phyloP scores from a whole-genome alignment of 768 basidiomycete species.

The Dentipellis sp. region DNA sequence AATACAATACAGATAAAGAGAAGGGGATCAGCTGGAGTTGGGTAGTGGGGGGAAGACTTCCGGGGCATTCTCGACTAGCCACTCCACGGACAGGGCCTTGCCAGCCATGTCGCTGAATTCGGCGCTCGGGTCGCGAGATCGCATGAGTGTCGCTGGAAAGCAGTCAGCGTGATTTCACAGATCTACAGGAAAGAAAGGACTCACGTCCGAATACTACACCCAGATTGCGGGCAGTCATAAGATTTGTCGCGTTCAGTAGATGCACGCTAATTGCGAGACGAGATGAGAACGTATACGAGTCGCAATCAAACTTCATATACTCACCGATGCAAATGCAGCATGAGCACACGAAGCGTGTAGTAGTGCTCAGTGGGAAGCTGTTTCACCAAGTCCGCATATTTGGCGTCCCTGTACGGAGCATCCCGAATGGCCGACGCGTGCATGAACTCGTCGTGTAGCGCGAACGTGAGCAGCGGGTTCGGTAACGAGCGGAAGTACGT shows the following conservation, averaged over 20 bases:
- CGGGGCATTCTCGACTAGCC: constrained; percentile 86
- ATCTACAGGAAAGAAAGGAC: constrained; percentile 24
- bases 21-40: constrained; percentile 1
- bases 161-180: neutral
- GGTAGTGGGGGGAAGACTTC: constrained; percentile 30
- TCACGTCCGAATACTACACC: constrained; percentile 98
- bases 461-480: constrained; percentile 82
- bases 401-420: constrained; percentile 41
- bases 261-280: constrained; percentile 36
- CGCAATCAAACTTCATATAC: constrained; percentile 17
- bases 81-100: constrained; percentile 88
- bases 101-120: constrained; percentile 99
- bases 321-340: constrained; percentile 84
- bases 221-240: constrained; percentile 92
- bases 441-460: constrained; percentile 87
- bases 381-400: constrained; percentile 59
- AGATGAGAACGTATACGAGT: constrained; percentile 1
- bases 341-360: constrained; percentile 68
- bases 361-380: constrained; percentile 85
- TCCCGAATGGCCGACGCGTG: constrained; percentile 66
- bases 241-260: constrained; percentile 59
- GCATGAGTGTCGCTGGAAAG: constrained; percentile 80
- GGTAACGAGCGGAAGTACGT: constrained; percentile 93
- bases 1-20: constrained; percentile 3
- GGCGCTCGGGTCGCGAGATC: constrained; percentile 73